Conservation (phyloP, 1,139 yeast species). For the Debaryomyces sp. region DNA sequence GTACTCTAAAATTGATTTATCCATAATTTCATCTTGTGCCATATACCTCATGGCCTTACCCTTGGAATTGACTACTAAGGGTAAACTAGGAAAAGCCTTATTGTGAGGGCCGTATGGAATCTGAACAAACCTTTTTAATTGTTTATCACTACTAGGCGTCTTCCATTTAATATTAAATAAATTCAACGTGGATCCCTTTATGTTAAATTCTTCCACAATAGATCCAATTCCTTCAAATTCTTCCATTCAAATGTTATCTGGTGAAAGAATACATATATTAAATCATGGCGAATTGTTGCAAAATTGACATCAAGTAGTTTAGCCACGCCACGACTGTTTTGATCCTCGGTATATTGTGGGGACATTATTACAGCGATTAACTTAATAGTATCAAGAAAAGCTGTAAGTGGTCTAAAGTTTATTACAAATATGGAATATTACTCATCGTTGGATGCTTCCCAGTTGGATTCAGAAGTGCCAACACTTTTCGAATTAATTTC, state of each 20-base stretch:
- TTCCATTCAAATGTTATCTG: constrained; percentile 19
- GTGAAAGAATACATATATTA: not conserved
- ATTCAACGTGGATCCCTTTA: constrained; percentile 21
- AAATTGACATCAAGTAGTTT: not conserved
- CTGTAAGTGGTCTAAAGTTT: not conserved
- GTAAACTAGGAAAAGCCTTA: constrained; percentile 11
- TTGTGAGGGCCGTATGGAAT: constrained; percentile 16
- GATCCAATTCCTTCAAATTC: constrained; percentile 23
- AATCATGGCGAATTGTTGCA: not conserved
- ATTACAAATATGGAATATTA: constrained; percentile 70
- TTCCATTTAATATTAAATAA: constrained; percentile 20
- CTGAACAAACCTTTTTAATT: constrained; percentile 12
- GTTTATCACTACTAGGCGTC: constrained; percentile 1
- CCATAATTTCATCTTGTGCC: not conserved
- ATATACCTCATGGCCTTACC: constrained; percentile 1
- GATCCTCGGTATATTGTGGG: constrained; percentile 12
- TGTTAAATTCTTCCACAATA: constrained; percentile 20
- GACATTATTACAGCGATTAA: constrained; percentile 1
- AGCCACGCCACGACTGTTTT: constrained; percentile 4
- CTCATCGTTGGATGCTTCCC: constrained; percentile 76
- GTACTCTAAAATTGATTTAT: constrained; percentile 1
- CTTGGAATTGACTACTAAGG: constrained; percentile 11
- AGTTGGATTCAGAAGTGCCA: constrained; percentile 74
- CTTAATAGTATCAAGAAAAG: not conserved
- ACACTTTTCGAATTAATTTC: constrained; percentile 84